A percentile compares a stretch with the other conserved stretches of the same genome.
These are phyloP conservation scores for Ganoderma sp. DNA, from an alignment of 1,284 basidiomycete genomes.

Conservation along the genomic window DNA sequence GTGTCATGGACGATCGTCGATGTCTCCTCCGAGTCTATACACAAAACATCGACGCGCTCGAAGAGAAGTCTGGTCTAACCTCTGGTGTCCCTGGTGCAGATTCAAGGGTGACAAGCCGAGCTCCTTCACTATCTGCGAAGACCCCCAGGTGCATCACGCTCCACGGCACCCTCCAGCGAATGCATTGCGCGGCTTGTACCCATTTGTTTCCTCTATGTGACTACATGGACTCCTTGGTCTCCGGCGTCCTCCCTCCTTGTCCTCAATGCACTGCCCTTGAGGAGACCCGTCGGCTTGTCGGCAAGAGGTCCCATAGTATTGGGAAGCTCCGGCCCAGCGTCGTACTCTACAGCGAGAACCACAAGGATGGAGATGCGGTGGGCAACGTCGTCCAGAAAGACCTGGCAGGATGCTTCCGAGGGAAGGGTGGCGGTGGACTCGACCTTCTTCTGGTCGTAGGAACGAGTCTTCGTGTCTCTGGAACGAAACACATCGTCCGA, in stretches of 20 bases:
- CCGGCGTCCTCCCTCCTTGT: conserved; percentile 76
- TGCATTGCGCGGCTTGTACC: conserved; percentile 85
- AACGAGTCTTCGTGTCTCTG: conserved; percentile 88
- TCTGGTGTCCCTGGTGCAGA: conserved; percentile 76
- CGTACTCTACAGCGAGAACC: conserved; percentile 89
- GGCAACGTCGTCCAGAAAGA: conserved; percentile 81
- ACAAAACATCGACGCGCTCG: conserved; percentile 93
- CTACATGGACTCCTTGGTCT: conserved; percentile 59
- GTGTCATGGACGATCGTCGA: conserved; percentile 76
- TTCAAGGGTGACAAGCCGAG: conserved; percentile 51
- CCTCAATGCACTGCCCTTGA: conserved; percentile 81
- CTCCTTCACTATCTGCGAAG: conserved; percentile 49
- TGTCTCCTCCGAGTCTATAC: conserved; percentile 90
- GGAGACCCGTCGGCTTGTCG: conserved; percentile 71
- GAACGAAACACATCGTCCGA: conserved; percentile 91
- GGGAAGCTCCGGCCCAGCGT: conserved; percentile 87
- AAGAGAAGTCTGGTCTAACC: conserved; percentile 82
- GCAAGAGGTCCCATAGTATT: conserved; percentile 82
- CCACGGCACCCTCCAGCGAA: conserved; percentile 82
- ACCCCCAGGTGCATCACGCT: conserved; percentile 86
- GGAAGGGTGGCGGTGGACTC: conserved; percentile 66
- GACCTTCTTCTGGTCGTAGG: conserved; percentile 92
- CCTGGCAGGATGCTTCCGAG: conserved; percentile 68
- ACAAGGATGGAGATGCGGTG: conserved; percentile 89
- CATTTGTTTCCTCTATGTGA: conserved; percentile 69